Percentiles rank a stretch among this genome's conserved stretches.
Conservation (phyloP, 129 eudicot genomes). For the Mikania micrantha region DNA sequence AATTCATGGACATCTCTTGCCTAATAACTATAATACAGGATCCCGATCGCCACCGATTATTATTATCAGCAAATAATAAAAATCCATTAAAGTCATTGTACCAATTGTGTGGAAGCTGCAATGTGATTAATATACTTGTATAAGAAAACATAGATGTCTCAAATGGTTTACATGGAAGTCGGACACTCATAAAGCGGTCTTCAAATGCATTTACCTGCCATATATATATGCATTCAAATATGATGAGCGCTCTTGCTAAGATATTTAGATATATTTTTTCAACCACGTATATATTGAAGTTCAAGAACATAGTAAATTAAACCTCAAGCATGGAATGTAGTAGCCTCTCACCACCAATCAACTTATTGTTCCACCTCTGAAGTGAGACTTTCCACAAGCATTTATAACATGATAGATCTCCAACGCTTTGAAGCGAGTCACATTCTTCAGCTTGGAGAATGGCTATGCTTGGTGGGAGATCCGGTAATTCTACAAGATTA, state of each 20-base stretch:
- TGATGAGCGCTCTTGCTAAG: too few species aligned
- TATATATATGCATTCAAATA: too few species aligned
- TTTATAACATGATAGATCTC: background rate
- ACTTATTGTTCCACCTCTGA: background rate
- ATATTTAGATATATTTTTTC: too few species aligned
- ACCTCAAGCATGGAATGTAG: constrained; percentile 10
- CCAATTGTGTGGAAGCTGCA: constrained; percentile 2
- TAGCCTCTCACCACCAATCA: background rate
- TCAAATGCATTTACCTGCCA: too few species aligned
- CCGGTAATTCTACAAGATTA: background rate
- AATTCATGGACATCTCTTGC: background rate
- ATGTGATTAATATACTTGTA: too few species aligned
- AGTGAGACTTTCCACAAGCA: constrained; percentile 15
- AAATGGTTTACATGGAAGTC: too few species aligned
- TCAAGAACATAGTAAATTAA: background rate
- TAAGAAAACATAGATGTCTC: too few species aligned
- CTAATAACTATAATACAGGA: background rate
- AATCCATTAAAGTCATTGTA: background rate
- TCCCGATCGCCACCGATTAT: too few species aligned
- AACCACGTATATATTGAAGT: background rate
- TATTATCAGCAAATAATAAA: background rate
- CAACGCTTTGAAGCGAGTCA: background rate
- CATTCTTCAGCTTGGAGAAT: background rate
- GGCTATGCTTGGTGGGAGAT: constrained; percentile 13
- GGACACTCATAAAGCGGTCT: too few species aligned